Evolutionary conservation across 371 early-diverging fungal genomes (phyloP).

Genomic region (Mortierella sp.): DNA sequence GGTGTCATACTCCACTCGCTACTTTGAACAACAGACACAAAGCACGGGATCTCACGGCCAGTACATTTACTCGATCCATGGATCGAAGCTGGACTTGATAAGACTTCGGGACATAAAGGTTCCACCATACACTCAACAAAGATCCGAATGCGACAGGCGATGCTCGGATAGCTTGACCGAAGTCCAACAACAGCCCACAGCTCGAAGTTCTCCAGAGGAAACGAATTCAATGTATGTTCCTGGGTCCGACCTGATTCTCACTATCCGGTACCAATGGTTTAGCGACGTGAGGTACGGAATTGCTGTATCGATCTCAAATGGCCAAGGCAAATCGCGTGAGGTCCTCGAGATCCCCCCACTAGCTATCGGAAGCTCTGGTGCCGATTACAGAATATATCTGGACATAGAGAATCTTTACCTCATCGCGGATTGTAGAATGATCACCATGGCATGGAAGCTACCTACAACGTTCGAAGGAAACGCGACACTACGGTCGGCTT

Average conservation of each 20-base stretch:
- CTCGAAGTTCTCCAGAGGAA: no score
- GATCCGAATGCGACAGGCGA: background rate
- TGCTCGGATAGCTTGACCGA: background rate
- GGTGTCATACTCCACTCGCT: background rate
- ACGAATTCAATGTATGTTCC: no score
- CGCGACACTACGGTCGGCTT: background rate
- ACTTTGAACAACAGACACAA: background rate
- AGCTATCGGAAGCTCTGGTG: background rate
- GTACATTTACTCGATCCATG: background rate
- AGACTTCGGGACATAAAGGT: background rate
- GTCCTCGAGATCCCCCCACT: background rate
- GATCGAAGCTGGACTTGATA: background rate
- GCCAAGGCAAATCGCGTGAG: background rate
- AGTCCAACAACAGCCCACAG: no score
- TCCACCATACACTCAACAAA: background rate
- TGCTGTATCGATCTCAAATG: background rate
- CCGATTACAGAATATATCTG: background rate
- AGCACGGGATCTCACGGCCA: background rate
- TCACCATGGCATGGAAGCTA: background rate
- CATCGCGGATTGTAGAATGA: background rate
- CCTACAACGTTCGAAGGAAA: background rate
- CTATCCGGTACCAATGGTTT: no score
- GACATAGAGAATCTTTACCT: background rate
- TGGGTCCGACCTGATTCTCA: no score
- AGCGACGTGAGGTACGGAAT: background rate